phyloP scores from a whole-genome alignment of 306 rosid species.

The Coriaria nepalensis region DNA sequence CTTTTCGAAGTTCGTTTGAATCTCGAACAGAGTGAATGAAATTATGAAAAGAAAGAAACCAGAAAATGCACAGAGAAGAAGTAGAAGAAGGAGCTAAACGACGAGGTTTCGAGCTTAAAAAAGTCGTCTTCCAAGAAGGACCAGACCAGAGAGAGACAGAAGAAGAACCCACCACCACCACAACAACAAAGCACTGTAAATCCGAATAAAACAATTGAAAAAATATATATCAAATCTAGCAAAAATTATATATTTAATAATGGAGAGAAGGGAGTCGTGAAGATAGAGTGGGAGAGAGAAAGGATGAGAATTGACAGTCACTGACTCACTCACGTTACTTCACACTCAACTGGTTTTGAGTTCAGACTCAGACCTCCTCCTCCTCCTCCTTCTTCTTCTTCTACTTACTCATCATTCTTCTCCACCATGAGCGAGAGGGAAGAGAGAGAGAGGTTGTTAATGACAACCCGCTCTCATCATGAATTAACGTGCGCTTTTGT shows the following conservation, averaged over 20 bases:
- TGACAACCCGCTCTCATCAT: slow-evolving; percentile 31
- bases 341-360: too few species aligned
- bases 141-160: slow-evolving; percentile 22
- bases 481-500: slow-evolving; percentile 30
- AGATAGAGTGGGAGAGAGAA: slow-evolving; percentile 3
- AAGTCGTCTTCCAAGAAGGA: slow-evolving; percentile 29
- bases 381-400: too few species aligned
- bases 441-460: slow-evolving; percentile 6
- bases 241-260: too few species aligned
- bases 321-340: too few species aligned
- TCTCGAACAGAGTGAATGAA: slow-evolving; percentile 50
- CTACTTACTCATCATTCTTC: too few species aligned
- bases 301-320: slow-evolving; percentile 4
- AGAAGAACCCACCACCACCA: slow-evolving; percentile 8
- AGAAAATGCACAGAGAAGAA: slow-evolving; percentile 25
- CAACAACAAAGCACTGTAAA: slow-evolving; percentile 10
- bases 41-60: slow-evolving; percentile 10
- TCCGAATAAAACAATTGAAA: too few species aligned
- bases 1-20: slow-evolving; percentile 11
- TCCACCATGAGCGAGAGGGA: too few species aligned
- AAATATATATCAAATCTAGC: too few species aligned
- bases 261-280: background rate
- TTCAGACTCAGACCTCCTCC: too few species aligned
- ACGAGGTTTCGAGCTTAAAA: slow-evolving; percentile 46
- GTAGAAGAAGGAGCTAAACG: slow-evolving; percentile 46